Conservation (phyloP, 495 filamentous ascomycete genomes). For the Evansstolkia leycettana region DNA sequence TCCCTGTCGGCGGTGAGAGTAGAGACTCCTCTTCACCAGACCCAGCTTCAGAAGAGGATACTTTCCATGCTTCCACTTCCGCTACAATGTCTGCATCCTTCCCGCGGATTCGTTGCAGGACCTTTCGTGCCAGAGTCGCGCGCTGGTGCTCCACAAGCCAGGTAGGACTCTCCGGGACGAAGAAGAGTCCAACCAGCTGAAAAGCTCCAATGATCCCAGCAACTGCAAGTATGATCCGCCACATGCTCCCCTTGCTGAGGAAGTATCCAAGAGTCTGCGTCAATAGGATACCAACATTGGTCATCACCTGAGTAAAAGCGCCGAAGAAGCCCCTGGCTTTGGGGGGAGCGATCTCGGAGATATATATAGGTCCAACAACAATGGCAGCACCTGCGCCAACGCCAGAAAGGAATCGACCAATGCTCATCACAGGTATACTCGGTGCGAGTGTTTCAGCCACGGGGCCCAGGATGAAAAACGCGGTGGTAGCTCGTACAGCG, state of each 20-base stretch:
- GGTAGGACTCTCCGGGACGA: slow-evolving; percentile 74
- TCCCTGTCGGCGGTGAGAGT: slow-evolving; percentile 25
- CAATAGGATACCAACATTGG: slow-evolving; percentile 82
- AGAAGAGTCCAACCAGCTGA: slow-evolving; percentile 52
- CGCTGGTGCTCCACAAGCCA: slow-evolving; percentile 68
- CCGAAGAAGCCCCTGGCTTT: slow-evolving; percentile 74
- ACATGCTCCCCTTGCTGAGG: slow-evolving; percentile 60
- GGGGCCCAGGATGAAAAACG: slow-evolving; percentile 68
- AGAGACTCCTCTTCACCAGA: slow-evolving; percentile 35
- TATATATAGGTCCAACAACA: slow-evolving; percentile 92
- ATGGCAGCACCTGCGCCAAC: slow-evolving; percentile 75
- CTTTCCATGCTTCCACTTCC: slow-evolving; percentile 56
- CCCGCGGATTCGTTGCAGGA: slow-evolving; percentile 65
- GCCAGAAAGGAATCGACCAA: slow-evolving; percentile 72
- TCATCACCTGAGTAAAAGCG: slow-evolving; percentile 82
- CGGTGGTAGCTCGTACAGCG: slow-evolving; percentile 57
- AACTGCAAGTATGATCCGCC: slow-evolving; percentile 70
- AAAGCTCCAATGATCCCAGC: slow-evolving; percentile 55
- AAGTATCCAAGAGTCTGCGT: slow-evolving; percentile 81
- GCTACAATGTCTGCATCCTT: slow-evolving; percentile 54
- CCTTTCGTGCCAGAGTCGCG: slow-evolving; percentile 44
- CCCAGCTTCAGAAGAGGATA: slow-evolving; percentile 29
- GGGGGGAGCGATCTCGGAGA: slow-evolving; percentile 80
- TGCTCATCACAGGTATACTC: slow-evolving; percentile 50
- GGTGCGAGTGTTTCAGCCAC: slow-evolving; percentile 57